Evolutionary conservation across 192 early-diverging fungal species (phyloP).

Genomic region (Coemansia nantahalensis): DNA sequence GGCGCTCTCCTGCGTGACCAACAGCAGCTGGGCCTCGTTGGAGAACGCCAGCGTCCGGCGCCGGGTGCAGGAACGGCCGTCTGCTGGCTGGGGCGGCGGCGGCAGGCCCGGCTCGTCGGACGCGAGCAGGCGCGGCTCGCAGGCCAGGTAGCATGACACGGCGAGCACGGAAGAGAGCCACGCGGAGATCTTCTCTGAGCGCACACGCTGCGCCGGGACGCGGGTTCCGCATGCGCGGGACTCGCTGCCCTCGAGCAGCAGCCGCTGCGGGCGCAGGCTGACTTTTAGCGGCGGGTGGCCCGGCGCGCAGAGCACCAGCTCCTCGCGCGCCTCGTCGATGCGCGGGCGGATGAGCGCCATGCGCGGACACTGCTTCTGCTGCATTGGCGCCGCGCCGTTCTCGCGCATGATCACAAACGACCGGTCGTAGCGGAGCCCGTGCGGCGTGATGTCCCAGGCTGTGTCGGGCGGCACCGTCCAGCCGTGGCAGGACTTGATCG

Average conservation of each 20-base stretch:
- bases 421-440: slow-evolving; percentile 37
- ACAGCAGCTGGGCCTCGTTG: slow-evolving; percentile 70
- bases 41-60: slow-evolving; percentile 44
- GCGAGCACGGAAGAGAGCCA: slow-evolving; percentile 55
- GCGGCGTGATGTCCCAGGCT: slow-evolving; percentile 34
- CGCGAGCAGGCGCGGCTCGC: slow-evolving; percentile 29
- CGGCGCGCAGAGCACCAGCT: slow-evolving; percentile 52
- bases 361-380: slow-evolving; percentile 62
- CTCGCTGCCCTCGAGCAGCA: slow-evolving; percentile 25
- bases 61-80: neutral
- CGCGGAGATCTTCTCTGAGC: slow-evolving; percentile 23
- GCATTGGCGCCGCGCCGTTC: slow-evolving; percentile 53
- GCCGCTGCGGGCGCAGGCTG: slow-evolving; percentile 19
- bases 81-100: neutral
- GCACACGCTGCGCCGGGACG: slow-evolving; percentile 22
- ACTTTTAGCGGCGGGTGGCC: slow-evolving; percentile 26
- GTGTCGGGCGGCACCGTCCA: slow-evolving; percentile 24
- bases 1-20: slow-evolving; percentile 62
- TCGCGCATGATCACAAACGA: slow-evolving; percentile 49
- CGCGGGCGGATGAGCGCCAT: slow-evolving; percentile 64
- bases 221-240: slow-evolving; percentile 28
- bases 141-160: slow-evolving; percentile 49
- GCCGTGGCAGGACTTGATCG: slow-evolving; percentile 80
- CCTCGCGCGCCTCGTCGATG: slow-evolving; percentile 34
- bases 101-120: neutral